Percentiles rank a stretch among this genome's conserved stretches.
phyloP scores from a whole-genome alignment of 441 rosid genomes.

The Erodium moschatum region DNA sequence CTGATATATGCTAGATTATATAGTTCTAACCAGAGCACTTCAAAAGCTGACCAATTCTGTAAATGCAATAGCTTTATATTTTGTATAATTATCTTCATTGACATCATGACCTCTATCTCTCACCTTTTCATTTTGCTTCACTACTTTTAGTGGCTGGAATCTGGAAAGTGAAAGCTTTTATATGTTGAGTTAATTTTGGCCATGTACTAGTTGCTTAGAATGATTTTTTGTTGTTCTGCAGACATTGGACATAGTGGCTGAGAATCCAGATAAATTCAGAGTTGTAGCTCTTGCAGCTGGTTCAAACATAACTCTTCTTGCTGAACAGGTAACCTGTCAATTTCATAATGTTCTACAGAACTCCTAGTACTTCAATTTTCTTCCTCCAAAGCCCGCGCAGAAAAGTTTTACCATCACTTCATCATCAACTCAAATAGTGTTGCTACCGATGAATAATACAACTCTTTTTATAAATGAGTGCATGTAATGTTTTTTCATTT shows the following conservation, averaged over 20 bases:
- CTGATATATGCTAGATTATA: too few relatives aligned
- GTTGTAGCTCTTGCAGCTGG: constrained; percentile 93
- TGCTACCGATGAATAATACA: not conserved
- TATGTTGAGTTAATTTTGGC: not conserved
- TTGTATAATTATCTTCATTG: too few relatives aligned
- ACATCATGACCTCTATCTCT: not conserved
- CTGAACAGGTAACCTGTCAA: constrained; percentile 57
- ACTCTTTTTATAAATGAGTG: not conserved
- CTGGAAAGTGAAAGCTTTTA: too few relatives aligned
- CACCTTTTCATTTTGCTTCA: not conserved
- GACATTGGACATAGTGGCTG: constrained; percentile 85
- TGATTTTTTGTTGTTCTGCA: constrained; percentile 29
- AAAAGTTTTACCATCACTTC: constrained; percentile 9
- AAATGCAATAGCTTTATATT: too few relatives aligned
- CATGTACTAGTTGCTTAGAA: constrained; percentile 10
- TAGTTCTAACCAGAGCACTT: too few relatives aligned
- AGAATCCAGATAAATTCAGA: constrained; percentile 77
- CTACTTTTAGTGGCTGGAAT: too few relatives aligned
- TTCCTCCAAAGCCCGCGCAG: not conserved
- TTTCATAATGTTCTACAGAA: constrained; percentile 7
- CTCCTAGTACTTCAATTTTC: constrained; percentile 3
- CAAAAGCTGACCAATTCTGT: too few relatives aligned
- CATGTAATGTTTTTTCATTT: not conserved
- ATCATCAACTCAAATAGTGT: constrained; percentile 8
- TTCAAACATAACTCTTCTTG: constrained; percentile 82